A percentile compares a stretch with the other conserved stretches of the same genome.
Evolutionary conservation across 441 rosid genomes (phyloP).

Genomic region (Euphorbia celastroides): DNA sequence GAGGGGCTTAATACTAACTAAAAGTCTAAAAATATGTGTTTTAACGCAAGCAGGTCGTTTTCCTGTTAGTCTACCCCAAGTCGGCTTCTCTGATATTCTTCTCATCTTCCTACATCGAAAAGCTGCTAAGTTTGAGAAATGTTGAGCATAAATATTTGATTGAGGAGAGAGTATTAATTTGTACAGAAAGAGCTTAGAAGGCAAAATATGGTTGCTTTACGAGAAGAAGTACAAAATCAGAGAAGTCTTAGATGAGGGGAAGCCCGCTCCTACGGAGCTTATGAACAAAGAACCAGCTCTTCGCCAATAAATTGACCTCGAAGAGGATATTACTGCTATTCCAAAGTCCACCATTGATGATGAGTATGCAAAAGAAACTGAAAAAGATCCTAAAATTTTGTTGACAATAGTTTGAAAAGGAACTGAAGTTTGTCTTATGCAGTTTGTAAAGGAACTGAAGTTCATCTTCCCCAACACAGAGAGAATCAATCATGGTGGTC

Average conservation of each 20-base stretch:
- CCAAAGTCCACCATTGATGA: slow-evolving; percentile 82
- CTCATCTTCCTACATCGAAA: background rate
- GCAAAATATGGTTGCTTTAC: slow-evolving; percentile 64
- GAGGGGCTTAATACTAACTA: too few species aligned
- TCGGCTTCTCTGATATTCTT: background rate
- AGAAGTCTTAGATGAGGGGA: slow-evolving; percentile 78
- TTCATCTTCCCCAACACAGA: slow-evolving; percentile 74
- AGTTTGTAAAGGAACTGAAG: slow-evolving; percentile 85
- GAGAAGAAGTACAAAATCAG: slow-evolving; percentile 82
- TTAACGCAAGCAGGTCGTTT: too few species aligned
- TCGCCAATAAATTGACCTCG: slow-evolving; percentile 77
- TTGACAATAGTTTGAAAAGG: slow-evolving; percentile 76
- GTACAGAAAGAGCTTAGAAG: slow-evolving; percentile 86
- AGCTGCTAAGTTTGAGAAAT: slow-evolving; percentile 18
- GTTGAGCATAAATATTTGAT: slow-evolving; percentile 64
- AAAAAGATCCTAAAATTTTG: slow-evolving; percentile 71
- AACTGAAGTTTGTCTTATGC: slow-evolving; percentile 77
- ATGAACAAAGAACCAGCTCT: slow-evolving; percentile 71
- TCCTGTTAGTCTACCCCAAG: background rate
- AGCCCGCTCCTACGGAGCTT: slow-evolving; percentile 83
- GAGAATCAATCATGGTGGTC: slow-evolving; percentile 83
- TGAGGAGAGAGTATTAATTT: slow-evolving; percentile 74
- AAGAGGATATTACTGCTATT: slow-evolving; percentile 58
- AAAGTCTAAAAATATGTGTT: too few species aligned
- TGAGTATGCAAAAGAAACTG: slow-evolving; percentile 75